A percentile compares a stretch with the other conserved stretches of the same genome.
phyloP scores from a whole-genome alignment of 2,329 filamentous ascomycete genomes.

The Fusarium keratoplasticum region DNA sequence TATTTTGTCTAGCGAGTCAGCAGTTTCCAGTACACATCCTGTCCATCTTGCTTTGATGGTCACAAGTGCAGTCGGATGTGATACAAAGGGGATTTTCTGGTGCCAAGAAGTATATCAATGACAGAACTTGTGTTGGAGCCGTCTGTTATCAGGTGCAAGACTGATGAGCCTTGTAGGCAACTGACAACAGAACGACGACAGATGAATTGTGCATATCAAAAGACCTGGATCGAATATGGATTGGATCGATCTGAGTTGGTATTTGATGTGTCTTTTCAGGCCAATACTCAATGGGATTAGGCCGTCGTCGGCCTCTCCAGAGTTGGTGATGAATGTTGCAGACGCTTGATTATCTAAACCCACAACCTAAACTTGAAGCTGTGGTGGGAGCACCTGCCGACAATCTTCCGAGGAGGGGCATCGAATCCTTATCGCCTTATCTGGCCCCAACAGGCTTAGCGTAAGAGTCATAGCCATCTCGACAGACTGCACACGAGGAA shows the following conservation, averaged over 20 bases:
- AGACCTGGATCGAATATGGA: background rate
- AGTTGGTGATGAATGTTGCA: background rate
- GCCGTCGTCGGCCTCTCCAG: background rate
- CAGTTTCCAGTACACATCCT: background rate
- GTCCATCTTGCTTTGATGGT: background rate
- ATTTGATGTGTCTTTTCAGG: background rate
- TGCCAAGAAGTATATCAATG: background rate
- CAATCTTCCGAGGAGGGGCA: conserved; percentile 52
- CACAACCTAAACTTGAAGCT: background rate
- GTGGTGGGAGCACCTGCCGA: conserved; percentile 31
- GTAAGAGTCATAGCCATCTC: conserved; percentile 52
- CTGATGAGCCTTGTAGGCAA: background rate
- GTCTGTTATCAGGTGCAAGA: background rate
- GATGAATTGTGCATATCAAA: background rate
- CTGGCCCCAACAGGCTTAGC: conserved; percentile 50
- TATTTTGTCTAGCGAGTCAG: background rate
- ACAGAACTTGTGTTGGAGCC: background rate
- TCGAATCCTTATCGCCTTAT: conserved; percentile 54
- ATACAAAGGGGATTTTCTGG: background rate
- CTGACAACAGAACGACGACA: background rate
- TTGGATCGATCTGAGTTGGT: background rate
- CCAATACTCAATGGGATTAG: background rate
- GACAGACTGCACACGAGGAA: conserved; percentile 56
- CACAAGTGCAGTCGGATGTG: background rate
- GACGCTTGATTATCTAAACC: background rate